phyloP scores from a whole-genome alignment of 768 basidiomycete genomes.

The Floccularia luteovirens region DNA sequence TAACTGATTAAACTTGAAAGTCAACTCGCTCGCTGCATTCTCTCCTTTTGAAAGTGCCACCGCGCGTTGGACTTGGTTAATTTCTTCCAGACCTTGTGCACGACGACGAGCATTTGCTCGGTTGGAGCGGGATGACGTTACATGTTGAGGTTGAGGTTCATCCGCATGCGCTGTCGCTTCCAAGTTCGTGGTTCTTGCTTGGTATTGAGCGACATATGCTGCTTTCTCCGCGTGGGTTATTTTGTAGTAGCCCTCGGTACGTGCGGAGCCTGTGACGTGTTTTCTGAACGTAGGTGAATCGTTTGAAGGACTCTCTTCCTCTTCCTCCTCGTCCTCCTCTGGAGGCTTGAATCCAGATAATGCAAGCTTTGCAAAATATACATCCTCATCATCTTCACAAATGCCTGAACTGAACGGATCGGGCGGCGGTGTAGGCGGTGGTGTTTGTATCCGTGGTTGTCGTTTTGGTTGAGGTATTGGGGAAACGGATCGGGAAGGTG shows the following conservation, averaged over 20 bases:
- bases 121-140: constrained; percentile 80
- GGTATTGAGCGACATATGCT: constrained; percentile 86
- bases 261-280: constrained; percentile 79
- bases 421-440: constrained; percentile 38
- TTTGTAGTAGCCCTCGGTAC: constrained; percentile 94
- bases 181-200: constrained; percentile 44
- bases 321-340: constrained; percentile 7
- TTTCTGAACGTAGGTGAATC: constrained; percentile 55
- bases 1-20: constrained; percentile 98
- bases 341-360: constrained; percentile 31
- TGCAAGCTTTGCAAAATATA: constrained; percentile 68
- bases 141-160: constrained; percentile 42
- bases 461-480: constrained; percentile 27
- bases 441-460: constrained; percentile 23
- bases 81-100: constrained; percentile 90
- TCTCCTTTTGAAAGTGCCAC: constrained; percentile 73
- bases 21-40: constrained; percentile 58
- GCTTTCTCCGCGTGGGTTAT: constrained; percentile 90
- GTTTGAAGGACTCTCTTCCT: constrained; percentile 13
- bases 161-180: constrained; percentile 34
- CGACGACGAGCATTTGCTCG: constrained; percentile 89
- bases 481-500: constrained; percentile 45
- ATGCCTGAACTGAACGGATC: constrained; percentile 50
- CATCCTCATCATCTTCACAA: constrained; percentile 84
- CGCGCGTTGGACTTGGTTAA: constrained; percentile 83